These are phyloP conservation scores for Zopfochytrium polystomum DNA, from an alignment of 371 early-diverging fungal genomes.

Conservation along the genomic window DNA sequence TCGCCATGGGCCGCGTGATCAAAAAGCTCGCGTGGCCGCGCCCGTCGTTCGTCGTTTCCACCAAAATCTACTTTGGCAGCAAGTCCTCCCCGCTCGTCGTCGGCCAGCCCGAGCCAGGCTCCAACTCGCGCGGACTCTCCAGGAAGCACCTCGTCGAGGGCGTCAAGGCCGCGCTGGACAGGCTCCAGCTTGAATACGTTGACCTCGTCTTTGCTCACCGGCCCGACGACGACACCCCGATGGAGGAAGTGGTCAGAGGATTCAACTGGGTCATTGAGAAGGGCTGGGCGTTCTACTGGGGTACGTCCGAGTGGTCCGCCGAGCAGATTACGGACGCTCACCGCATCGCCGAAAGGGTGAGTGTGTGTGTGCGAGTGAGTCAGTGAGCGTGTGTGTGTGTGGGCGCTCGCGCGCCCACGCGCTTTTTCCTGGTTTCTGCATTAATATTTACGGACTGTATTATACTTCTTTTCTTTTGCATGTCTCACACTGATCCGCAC, in stretches of 20 bases:
- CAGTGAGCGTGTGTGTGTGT: slow-evolving; percentile 50
- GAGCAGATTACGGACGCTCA: slow-evolving; percentile 77
- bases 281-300: slow-evolving; percentile 85
- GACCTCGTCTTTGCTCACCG: slow-evolving; percentile 67
- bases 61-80: slow-evolving; percentile 81
- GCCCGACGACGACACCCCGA: slow-evolving; percentile 63
- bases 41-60: slow-evolving; percentile 70
- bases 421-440: no score
- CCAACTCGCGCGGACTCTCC: slow-evolving; percentile 76
- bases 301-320: slow-evolving; percentile 80
- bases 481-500: no score
- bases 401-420: no score
- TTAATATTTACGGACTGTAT: no score
- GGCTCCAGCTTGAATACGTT: slow-evolving; percentile 66
- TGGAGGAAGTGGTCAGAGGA: slow-evolving; percentile 83
- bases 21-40: slow-evolving; percentile 63
- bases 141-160: slow-evolving; percentile 83
- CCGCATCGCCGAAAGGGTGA: slow-evolving; percentile 70
- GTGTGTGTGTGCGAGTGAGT: slow-evolving; percentile 76
- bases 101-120: slow-evolving; percentile 44
- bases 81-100: no score
- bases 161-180: slow-evolving; percentile 66
- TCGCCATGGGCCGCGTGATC: slow-evolving; percentile 71
- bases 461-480: no score
- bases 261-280: slow-evolving; percentile 82